Conservation (phyloP, 495 filamentous ascomycete species). For the Sordaria brevicollis region DNA sequence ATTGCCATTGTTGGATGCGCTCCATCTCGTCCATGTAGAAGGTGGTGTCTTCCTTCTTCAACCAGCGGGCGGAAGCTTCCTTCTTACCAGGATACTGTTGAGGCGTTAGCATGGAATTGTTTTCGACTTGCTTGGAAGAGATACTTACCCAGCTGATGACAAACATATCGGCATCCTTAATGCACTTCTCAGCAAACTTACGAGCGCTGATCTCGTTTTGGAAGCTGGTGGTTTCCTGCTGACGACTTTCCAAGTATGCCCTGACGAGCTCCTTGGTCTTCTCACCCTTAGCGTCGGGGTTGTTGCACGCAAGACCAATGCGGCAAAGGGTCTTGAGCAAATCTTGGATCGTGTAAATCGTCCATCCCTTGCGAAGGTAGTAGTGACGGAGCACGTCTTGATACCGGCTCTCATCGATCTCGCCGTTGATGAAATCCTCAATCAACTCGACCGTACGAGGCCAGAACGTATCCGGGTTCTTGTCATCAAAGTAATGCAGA, state of each 20-base stretch:
- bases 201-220: slow-evolving; percentile 75
- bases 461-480: slow-evolving; percentile 38
- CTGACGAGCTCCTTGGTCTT: slow-evolving; percentile 79
- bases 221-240: slow-evolving; percentile 71
- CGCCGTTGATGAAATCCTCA: slow-evolving; percentile 72
- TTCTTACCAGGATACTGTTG: slow-evolving; percentile 44
- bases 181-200: slow-evolving; percentile 74
- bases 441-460: slow-evolving; percentile 53
- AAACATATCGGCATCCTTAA: slow-evolving; percentile 86
- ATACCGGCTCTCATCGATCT: slow-evolving; percentile 67
- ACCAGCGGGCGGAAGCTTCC: slow-evolving; percentile 55
- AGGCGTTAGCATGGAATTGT: slow-evolving; percentile 10
- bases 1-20: slow-evolving; percentile 61
- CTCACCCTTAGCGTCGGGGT: slow-evolving; percentile 69
- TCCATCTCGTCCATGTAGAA: slow-evolving; percentile 57
- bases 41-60: slow-evolving; percentile 73
- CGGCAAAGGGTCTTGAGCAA: slow-evolving; percentile 67
- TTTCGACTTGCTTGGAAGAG: neutral
- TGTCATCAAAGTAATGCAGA: slow-evolving; percentile 34
- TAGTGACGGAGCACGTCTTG: slow-evolving; percentile 85
- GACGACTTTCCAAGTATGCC: slow-evolving; percentile 70
- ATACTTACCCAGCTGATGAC: slow-evolving; percentile 71
- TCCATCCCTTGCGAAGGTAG: slow-evolving; percentile 82
- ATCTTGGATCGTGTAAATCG: slow-evolving; percentile 80
- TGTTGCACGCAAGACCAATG: slow-evolving; percentile 63